Percentiles rank a stretch among this genome's conserved stretches.
Evolutionary conservation across 2,329 filamentous ascomycete species (phyloP).

Genomic region (Paecilomyces formosus): DNA sequence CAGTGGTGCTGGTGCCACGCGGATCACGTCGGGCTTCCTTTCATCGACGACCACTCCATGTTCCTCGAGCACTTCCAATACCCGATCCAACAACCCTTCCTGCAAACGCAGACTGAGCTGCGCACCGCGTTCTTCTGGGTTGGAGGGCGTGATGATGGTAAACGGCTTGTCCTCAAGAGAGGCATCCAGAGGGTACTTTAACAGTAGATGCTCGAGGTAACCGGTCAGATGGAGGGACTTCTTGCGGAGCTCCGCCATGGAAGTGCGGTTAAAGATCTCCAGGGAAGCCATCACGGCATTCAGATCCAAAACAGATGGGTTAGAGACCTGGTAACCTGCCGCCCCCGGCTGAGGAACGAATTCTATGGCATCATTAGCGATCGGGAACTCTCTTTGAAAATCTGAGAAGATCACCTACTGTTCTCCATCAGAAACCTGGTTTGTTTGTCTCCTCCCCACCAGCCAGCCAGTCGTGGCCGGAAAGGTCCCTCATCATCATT

Average conservation of each 20-base stretch:
- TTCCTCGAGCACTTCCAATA: conserved; percentile 57
- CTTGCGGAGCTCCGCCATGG: conserved; percentile 59
- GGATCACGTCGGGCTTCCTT: conserved; percentile 75
- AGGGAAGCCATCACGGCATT: conserved; percentile 67
- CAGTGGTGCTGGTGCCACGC: conserved; percentile 74
- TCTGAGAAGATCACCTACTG: conserved; percentile 20
- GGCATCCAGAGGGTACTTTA: conserved; percentile 24
- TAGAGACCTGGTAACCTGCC: conserved; percentile 75
- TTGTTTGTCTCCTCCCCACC: conserved; percentile 77
- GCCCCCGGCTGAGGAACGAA: conserved; percentile 74
- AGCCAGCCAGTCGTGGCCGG: conserved; percentile 64
- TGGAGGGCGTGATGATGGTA: conserved; percentile 60
- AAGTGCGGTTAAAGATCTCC: conserved; percentile 64
- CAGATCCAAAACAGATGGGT: conserved; percentile 71
- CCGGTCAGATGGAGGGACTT: conserved; percentile 68
- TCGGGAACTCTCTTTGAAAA: neutral
- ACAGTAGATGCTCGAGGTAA: conserved; percentile 65
- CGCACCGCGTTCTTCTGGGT: conserved; percentile 62
- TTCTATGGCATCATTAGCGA: conserved; percentile 20
- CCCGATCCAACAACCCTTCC: conserved; percentile 61
- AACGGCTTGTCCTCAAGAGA: conserved; percentile 38
- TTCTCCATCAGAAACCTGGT: conserved; percentile 80
- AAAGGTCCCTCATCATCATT: conserved; percentile 42
- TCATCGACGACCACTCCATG: conserved; percentile 73
- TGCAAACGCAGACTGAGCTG: conserved; percentile 69